Percentiles rank a stretch among this genome's conserved stretches.
Conservation (phyloP, 768 basidiomycete species). For the Boletus rufocinnamomeus region DNA sequence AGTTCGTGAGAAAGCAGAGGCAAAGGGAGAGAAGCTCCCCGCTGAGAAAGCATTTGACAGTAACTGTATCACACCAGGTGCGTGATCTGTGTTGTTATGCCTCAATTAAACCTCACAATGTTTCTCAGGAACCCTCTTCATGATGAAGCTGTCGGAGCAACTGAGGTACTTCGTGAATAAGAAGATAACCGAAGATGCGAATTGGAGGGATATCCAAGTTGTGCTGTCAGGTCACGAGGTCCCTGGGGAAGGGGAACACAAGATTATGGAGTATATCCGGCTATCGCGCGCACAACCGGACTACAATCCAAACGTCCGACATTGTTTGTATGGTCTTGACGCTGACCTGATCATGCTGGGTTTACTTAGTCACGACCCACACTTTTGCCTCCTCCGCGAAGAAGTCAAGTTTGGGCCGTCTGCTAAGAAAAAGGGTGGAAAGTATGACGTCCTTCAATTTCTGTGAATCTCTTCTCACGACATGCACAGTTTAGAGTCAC, state of each 20-base stretch:
- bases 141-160: constrained; percentile 89
- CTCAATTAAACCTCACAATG: background rate
- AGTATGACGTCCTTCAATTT: constrained; percentile 37
- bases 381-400: constrained; percentile 95
- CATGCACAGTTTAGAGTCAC: constrained; percentile 59
- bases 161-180: constrained; percentile 96
- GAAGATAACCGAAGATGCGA: constrained; percentile 95
- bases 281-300: constrained; percentile 91
- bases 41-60: constrained; percentile 96
- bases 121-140: constrained; percentile 83
- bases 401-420: constrained; percentile 97
- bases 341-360: constrained; percentile 99
- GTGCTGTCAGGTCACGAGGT: constrained; percentile 97
- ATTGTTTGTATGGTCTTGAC: constrained; percentile 97
- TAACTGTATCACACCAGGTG: constrained; percentile 98
- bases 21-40: constrained; percentile 89
- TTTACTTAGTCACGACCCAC: constrained; percentile 94
- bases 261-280: constrained; percentile 99
- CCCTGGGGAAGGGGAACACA: constrained; percentile 99
- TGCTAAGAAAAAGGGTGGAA: constrained; percentile 65
- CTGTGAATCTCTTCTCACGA: constrained; percentile 9
- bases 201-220: constrained; percentile 91
- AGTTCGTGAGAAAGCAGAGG: constrained; percentile 79
- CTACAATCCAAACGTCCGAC: constrained; percentile 95
- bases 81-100: constrained; percentile 24